Conservation (phyloP, 257 asterid genomes). For the Gentiana macrophylla region DNA sequence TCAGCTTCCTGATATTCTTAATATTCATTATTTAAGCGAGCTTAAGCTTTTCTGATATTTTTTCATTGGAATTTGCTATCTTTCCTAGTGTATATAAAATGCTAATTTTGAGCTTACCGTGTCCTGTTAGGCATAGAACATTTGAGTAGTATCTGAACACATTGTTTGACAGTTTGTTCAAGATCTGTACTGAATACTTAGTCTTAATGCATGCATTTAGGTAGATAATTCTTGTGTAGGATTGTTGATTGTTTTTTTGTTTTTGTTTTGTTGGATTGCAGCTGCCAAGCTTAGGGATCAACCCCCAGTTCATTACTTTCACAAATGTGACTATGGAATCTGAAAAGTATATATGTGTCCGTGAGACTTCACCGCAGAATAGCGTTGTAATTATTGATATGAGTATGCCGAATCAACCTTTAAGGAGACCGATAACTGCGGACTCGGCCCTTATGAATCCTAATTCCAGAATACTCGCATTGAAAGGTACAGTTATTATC, state of each 20-base stretch:
- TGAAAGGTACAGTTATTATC: slow-evolving; percentile 54
- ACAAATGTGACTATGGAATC: slow-evolving; percentile 99
- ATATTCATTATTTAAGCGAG: neutral
- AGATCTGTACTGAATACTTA: slow-evolving; percentile 15
- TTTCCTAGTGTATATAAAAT: too few species aligned
- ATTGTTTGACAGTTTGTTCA: too few species aligned
- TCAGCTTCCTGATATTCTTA: neutral
- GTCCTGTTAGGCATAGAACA: neutral
- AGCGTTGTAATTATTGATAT: slow-evolving; percentile 92
- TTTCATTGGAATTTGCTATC: too few species aligned
- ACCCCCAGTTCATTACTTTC: slow-evolving; percentile 83
- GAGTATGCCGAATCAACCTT: slow-evolving; percentile 94
- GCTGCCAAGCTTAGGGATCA: slow-evolving; percentile 94
- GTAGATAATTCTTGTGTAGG: neutral
- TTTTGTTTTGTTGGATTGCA: slow-evolving; percentile 41
- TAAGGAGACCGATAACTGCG: slow-evolving; percentile 96
- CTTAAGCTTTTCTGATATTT: too few species aligned
- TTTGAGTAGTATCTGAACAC: slow-evolving; percentile 14
- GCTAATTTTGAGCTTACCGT: too few species aligned
- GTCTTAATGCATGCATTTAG: slow-evolving; percentile 33
- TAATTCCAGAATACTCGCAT: slow-evolving; percentile 71
- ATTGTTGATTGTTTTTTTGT: slow-evolving; percentile 15
- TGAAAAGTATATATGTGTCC: slow-evolving; percentile 89
- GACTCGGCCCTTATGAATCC: slow-evolving; percentile 99
- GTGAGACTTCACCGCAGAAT: slow-evolving; percentile 94